Conservation (phyloP, 176 grass and related monocot genomes). For the Olyra latifolia region DNA sequence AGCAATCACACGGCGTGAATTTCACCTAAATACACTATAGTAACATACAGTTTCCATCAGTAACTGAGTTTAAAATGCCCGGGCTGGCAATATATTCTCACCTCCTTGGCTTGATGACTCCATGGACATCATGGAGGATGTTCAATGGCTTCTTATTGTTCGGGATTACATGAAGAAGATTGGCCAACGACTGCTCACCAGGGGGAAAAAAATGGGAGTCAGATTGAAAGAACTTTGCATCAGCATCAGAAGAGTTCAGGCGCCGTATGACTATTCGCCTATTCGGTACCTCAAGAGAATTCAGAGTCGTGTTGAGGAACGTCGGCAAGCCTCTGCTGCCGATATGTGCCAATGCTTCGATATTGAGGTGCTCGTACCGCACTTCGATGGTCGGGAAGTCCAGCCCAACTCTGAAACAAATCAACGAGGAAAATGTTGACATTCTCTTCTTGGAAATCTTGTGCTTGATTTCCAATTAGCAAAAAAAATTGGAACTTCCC, state of each 20-base stretch:
- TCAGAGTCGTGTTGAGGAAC: conserved; percentile 54
- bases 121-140: conserved; percentile 60
- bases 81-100: neutral
- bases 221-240: neutral
- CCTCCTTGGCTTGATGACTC: conserved; percentile 69
- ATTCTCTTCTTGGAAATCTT: neutral
- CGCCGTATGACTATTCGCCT: no score
- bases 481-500: neutral
- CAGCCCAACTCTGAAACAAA: conserved; percentile 52
- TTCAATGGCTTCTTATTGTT: conserved; percentile 55
- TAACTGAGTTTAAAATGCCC: neutral
- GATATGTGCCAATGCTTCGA: conserved; percentile 47
- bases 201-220: neutral
- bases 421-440: neutral
- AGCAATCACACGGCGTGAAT: neutral
- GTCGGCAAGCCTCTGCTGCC: conserved; percentile 62
- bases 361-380: conserved; percentile 55
- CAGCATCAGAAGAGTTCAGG: neutral
- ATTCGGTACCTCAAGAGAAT: conserved; percentile 46
- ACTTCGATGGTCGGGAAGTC: conserved; percentile 61
- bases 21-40: neutral
- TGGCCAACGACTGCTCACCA: conserved; percentile 35
- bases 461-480: neutral
- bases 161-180: conserved; percentile 41
- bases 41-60: neutral